A percentile compares a stretch with the other conserved stretches of the same genome.
phyloP scores from a whole-genome alignment of 1,284 basidiomycete species.

The Cryptococcus floricola region DNA sequence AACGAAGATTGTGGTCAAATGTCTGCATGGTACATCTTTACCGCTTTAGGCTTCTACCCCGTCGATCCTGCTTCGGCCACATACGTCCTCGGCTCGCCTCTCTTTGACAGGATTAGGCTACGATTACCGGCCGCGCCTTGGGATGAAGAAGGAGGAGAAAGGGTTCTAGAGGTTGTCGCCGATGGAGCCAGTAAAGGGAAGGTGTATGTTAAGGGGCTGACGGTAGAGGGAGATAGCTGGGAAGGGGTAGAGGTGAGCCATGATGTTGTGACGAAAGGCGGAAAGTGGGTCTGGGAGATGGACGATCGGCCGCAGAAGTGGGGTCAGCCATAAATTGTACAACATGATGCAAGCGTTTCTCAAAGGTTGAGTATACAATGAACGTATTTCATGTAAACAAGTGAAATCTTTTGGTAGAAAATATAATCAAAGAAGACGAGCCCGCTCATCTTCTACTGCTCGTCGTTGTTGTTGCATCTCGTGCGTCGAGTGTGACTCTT shows the following conservation, averaged over 20 bases:
- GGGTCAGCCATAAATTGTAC: conserved; percentile 22
- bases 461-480: no score
- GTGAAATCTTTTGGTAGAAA: no score
- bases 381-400: no score
- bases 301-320: conserved; percentile 53
- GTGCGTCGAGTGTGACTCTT: no score
- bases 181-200: conserved; percentile 55
- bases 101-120: conserved; percentile 64
- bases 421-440: no score
- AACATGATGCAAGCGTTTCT: no score
- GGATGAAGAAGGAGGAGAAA: conserved; percentile 16
- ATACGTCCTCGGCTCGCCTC: conserved; percentile 70
- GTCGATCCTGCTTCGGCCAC: conserved; percentile 71
- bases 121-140: conserved; percentile 51
- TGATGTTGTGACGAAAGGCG: conserved; percentile 55
- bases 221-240: conserved; percentile 54
- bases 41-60: conserved; percentile 78
- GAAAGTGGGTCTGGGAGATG: conserved; percentile 64
- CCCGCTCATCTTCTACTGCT: no score
- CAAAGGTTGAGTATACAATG: no score
- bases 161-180: conserved; percentile 55
- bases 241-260: conserved; percentile 57
- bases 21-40: conserved; percentile 82
- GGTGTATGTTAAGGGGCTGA: conserved; percentile 60
- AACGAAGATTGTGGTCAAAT: conserved; percentile 88